Base-by-base conservation (phyloP, 352 stramenopile species). In the Globisporangium emineosum region DNA sequence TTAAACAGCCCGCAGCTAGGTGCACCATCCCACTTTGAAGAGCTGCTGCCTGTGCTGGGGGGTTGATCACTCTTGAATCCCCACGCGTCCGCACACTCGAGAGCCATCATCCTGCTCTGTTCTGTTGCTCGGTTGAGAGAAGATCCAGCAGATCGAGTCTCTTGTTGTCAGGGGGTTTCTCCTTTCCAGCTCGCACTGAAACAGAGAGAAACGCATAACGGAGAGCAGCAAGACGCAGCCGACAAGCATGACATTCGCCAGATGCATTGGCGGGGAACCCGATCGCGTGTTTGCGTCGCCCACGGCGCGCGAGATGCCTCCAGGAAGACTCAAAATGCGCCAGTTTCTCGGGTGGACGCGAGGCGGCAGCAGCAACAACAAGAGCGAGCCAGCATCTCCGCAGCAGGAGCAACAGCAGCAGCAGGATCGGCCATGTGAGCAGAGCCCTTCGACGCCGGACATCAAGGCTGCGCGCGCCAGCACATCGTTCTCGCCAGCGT, bases 181-280 rank as follows among this genome's bases (percentile, higher is more conserved):
- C 30, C 37, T 43, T 57, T 33, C n/a, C n/a, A 27, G 19, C n/a
- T 51, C n/a, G 7, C 27, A 57, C 52, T 29, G 9, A 21, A 43
- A n/a, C 8, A 57, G 13, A 13, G 49, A 54, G 49, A 33, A 54
- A 54, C 49, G 8, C 29, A 45, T 45, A 45, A 45, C 49, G 21
- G 45, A 29, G 13, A 54, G 9, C 49, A 54, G 29, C 49, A 29
- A 32, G 21, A 19, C 52, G 30, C 25, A 57, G 19, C 12, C 27
- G 17, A 27, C 52, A 33, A 42, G 15, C 54, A 87, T 87, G 78
- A 73, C 78, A 59, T 83, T 86, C 72, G 67, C 68, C 60, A 69
- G 73, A 57, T 86, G 77, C 64, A 78, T 85, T 27, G 70, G 75
- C 64, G 78, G 73, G 21, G 77, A 86, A 42, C 67, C 78, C 53